Evolutionary conservation across 306 rosid genomes (phyloP).

Genomic region (Cucurbita ficifolia): DNA sequence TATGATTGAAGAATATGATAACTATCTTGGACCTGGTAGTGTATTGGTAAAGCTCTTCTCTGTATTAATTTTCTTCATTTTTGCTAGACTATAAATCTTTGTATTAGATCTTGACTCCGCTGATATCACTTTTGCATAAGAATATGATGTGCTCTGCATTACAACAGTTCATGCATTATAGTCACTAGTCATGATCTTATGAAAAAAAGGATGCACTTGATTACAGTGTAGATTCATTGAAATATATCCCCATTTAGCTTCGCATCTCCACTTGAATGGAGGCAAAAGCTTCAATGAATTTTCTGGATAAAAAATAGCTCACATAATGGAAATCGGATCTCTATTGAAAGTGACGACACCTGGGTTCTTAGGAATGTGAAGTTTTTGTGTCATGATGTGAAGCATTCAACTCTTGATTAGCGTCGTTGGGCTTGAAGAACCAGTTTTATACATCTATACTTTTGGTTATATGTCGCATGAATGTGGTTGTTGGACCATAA

Average conservation of each 20-base stretch:
- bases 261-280: background rate
- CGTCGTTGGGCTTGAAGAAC: background rate
- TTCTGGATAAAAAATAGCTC: no score
- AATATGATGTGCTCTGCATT: background rate
- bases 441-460: constrained; percentile 6
- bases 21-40: constrained; percentile 96
- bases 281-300: background rate
- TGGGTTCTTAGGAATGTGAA: background rate
- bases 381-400: background rate
- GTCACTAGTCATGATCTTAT: background rate
- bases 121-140: background rate
- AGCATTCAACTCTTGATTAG: background rate
- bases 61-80: background rate
- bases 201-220: background rate
- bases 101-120: background rate
- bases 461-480: background rate
- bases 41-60: constrained; percentile 46
- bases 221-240: background rate
- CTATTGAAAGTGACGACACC: background rate
- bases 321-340: background rate
- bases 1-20: constrained; percentile 91
- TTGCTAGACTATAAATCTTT: background rate
- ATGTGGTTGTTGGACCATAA: background rate
- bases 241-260: background rate
- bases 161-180: background rate